Base-by-base conservation (phyloP, 2,329 filamentous ascomycete species). In the Pyrenophora teres region DNA sequence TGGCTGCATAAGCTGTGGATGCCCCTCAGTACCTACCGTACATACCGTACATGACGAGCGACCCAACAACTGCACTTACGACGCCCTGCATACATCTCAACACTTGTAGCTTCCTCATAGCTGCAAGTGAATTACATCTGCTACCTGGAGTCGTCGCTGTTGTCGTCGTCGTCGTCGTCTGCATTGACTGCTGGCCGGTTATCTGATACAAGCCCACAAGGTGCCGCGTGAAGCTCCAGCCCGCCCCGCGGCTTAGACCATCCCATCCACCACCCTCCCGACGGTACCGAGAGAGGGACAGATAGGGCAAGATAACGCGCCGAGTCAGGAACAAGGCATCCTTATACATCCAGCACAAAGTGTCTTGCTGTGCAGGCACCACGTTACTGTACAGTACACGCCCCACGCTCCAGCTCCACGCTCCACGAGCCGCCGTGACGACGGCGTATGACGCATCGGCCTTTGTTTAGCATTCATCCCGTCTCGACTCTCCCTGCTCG, bases 391-490 rank as follows among this genome's bases (percentile, higher is more conserved):
- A 15, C 15, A 15, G n/a, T 15, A 15, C 15, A 15, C 15, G 15
- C 15, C 15, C 15, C 15, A 15, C 15, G 15, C 15, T 15, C 15
- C 15, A 15, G 15, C 15, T 15, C 15, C 35, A 41, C 43, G 59
- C 52, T 48, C 46, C 62, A 65, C 58, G 60, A 39, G 60, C 51
- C 56, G 44, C 33, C 41, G 55, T 54, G 58, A 58, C 57, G 45
- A 36, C 41, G 46, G 56, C 57, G 54, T 58, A 66, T 68, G 65
- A 68, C 65, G 62, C 65, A 63, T 48, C 59, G 41, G 47, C 27
- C 59, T 52, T 57, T 57, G 60, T 62, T 52, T 53, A 55, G 53
- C 52, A 45, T 43, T 41, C 51, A 53, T 54, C 58, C 60, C 21
- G 40, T 46, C 50, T 49, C 59, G 46, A 52, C 58, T 35, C 50